These are phyloP conservation scores for Diaporthe eres DNA, from an alignment of 2,329 filamentous ascomycete species.

Conservation along the genomic window DNA sequence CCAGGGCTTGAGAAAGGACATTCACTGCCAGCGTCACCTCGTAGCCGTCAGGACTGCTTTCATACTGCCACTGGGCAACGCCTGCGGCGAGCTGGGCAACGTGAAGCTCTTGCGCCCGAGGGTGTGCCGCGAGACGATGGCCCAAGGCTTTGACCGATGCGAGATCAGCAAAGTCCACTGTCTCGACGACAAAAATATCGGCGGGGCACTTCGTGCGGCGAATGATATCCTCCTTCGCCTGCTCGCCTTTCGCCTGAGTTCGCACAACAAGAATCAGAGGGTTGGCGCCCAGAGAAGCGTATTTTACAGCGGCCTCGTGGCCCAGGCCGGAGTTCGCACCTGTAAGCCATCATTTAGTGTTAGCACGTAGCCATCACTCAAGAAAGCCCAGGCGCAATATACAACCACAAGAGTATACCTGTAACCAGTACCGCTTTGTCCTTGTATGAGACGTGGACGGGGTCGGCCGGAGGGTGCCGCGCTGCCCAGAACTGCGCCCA, in stretches of 20 bases:
- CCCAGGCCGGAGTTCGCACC: slow-evolving; percentile 65
- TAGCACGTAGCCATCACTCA: no score
- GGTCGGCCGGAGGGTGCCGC: slow-evolving; percentile 28
- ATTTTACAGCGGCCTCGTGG: slow-evolving; percentile 63
- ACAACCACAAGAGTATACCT: background rate
- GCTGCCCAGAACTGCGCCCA: slow-evolving; percentile 36
- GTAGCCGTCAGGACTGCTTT: slow-evolving; percentile 57
- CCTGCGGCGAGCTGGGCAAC: slow-evolving; percentile 60
- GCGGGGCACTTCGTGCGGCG: slow-evolving; percentile 49
- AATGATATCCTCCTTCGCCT: slow-evolving; percentile 55
- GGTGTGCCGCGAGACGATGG: slow-evolving; percentile 51
- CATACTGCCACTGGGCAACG: slow-evolving; percentile 55
- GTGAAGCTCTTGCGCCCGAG: slow-evolving; percentile 48
- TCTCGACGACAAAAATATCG: slow-evolving; percentile 57
- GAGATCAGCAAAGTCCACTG: slow-evolving; percentile 62
- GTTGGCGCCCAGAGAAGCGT: slow-evolving; percentile 57
- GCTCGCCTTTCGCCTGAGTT: slow-evolving; percentile 56
- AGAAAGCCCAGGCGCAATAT: background rate
- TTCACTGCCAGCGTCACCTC: slow-evolving; percentile 70
- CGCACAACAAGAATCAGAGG: slow-evolving; percentile 62
- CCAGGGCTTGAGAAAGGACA: slow-evolving; percentile 66
- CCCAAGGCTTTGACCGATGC: slow-evolving; percentile 59
- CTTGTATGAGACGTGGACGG: slow-evolving; percentile 14
- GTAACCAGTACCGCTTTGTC: slow-evolving; percentile 32
- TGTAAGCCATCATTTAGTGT: slow-evolving; percentile 41